Conservation (phyloP, 257 asterid species). For the Solanum megistacrolobum region DNA sequence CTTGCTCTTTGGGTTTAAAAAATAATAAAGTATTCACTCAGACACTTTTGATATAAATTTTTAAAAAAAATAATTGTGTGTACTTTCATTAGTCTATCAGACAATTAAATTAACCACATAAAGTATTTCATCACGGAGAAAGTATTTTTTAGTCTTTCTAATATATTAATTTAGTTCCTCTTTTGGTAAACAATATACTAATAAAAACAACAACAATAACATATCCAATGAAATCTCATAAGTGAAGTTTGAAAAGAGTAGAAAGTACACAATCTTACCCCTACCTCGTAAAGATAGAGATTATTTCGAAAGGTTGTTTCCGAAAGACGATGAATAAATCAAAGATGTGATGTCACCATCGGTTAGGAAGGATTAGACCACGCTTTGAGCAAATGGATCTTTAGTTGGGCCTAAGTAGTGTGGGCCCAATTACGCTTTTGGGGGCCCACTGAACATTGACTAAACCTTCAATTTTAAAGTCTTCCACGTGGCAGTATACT, state of each 20-base stretch:
- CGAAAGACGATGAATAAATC: no score
- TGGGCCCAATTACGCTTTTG: neutral
- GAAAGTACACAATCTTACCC: fast-evolving
- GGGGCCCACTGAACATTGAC: neutral
- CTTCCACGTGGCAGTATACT: neutral
- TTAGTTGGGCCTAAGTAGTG: neutral
- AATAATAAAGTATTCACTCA: no score
- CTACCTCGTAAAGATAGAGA: neutral
- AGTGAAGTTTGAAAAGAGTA: neutral
- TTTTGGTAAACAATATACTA: neutral
- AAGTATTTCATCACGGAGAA: neutral
- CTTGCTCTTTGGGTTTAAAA: neutral
- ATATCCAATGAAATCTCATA: no score
- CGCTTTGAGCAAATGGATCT: neutral
- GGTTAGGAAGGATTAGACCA: neutral
- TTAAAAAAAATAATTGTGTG: no score
- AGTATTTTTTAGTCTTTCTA: neutral
- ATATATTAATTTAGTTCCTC: neutral
- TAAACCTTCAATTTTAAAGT: neutral
- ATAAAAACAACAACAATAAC: no score
- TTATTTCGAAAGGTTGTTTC: no score
- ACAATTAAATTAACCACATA: neutral
- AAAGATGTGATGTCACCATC: neutral
- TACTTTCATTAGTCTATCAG: neutral
- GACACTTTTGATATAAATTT: no score